These are phyloP conservation scores for Bipolaris victoriae DNA, from an alignment of 2,329 filamentous ascomycete species.

Conservation along the genomic window DNA sequence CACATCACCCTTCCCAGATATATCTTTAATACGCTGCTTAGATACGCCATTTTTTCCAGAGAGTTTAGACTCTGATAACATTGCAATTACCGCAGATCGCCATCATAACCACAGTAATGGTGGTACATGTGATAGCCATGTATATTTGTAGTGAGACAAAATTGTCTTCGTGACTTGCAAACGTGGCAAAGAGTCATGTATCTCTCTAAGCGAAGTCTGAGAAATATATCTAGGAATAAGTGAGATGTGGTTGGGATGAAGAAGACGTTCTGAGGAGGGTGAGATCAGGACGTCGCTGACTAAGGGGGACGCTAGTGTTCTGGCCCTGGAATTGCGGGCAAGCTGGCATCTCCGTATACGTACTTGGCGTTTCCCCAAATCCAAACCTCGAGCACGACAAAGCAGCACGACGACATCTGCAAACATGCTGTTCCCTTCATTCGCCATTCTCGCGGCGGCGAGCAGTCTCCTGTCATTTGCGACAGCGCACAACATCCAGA, in stretches of 20 bases:
- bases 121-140: background rate
- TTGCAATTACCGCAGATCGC: background rate
- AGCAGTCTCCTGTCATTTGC: slow-evolving; percentile 68
- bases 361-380: slow-evolving; percentile 19
- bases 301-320: slow-evolving; percentile 5
- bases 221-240: background rate
- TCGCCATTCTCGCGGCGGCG: slow-evolving; percentile 52
- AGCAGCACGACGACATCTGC: slow-evolving; percentile 20
- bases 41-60: background rate
- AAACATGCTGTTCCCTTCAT: slow-evolving; percentile 47
- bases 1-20: too few relatives aligned
- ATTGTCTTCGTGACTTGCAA: background rate
- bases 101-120: background rate
- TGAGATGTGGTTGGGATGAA: background rate
- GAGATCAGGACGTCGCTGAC: slow-evolving; percentile 5
- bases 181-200: background rate
- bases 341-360: slow-evolving; percentile 42
- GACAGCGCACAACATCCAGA: slow-evolving; percentile 91
- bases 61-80: background rate
- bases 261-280: background rate
- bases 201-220: background rate
- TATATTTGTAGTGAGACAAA: background rate
- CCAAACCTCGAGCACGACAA: slow-evolving; percentile 14
- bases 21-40: too few relatives aligned
- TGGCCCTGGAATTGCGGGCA: slow-evolving; percentile 34